Evolutionary conservation across 331 rosid genomes (phyloP), one percentile per base, ranked within the genome.

Genomic region (Cydonia oblonga): DNA sequence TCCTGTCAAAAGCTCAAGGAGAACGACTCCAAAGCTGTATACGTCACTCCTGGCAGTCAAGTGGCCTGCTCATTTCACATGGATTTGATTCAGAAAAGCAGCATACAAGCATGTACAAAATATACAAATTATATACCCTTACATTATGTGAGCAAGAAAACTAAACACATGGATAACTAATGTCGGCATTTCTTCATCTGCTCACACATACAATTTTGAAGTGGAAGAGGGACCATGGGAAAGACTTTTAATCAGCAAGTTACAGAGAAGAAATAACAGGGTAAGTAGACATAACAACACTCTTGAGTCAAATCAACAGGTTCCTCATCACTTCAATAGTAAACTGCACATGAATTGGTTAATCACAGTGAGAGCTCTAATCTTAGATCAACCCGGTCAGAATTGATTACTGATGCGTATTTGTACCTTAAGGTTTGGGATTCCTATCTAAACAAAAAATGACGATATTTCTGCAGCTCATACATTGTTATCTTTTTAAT

Each of bases 1-100:
- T 70, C 99, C 99, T 0, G 99, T 95, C 81, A 95, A 77, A 80
- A 95, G 99, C 89, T 95, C 99, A 72, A 95, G 84, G 75, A 95
- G 99, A 79, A 95, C 99, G 23, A 95, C 99, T n/a, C 99, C 99
- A 42, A 95, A 95, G 84, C 99, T 91, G 84, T 91, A 95, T 58
- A 95, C 97, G 73, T 95, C 99, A 33, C 99, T 95, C 86, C 96
- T 84, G 63, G 99, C 96, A 38, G 99, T 95, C 75, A 95, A 83
- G 87, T 95, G 99, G 51, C 99, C 99, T 95, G 91, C 46, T 63
- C 75, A 79, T 83, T 82, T 80, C 81, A 80, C 16, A 69, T 49
- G 68, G 28, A 79, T 18, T 65, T 71, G 54, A 23, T 64, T 82
- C 70, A 78, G 81, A 72, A n/a, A n/a, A n/a, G n/a, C n/a, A n/a